These are phyloP conservation scores for Aspergillus intermedius DNA, from an alignment of 2,329 filamentous ascomycete species.

Conservation along the genomic window DNA sequence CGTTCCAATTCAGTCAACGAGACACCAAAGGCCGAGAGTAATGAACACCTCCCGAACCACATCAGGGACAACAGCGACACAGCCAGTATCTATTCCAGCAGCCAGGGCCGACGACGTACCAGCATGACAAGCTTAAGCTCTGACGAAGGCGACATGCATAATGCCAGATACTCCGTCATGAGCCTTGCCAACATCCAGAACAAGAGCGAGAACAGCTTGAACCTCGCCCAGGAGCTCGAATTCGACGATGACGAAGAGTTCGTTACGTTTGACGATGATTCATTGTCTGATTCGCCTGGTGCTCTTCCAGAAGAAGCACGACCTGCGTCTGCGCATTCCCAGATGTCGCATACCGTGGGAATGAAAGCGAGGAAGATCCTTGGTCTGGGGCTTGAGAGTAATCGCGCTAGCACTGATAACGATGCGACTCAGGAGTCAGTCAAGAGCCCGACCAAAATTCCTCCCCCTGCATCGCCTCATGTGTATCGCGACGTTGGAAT, in stretches of 20 bases:
- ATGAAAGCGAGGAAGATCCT: conserved; percentile 42
- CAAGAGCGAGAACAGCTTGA: conserved; percentile 58
- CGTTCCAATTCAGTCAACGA: conserved; percentile 16
- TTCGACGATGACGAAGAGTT: conserved; percentile 70
- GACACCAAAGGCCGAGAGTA: conserved; percentile 52
- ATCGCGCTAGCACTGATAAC: conserved; percentile 17
- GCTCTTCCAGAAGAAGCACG: conserved; percentile 38
- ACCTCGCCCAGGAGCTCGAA: conserved; percentile 83
- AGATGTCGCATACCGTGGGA: conserved; percentile 27
- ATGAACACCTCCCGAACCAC: conserved; percentile 48
- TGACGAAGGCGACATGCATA: conserved; percentile 43
- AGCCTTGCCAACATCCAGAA: conserved; percentile 50
- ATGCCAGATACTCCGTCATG: conserved; percentile 66
- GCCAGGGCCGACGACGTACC: conserved; percentile 53
- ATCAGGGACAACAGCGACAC: conserved; percentile 54
- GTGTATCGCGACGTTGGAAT: conserved; percentile 69
- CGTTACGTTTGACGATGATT: conserved; percentile 61
- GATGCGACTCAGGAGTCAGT: conserved; percentile 20
- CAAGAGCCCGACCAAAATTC: conserved; percentile 20
- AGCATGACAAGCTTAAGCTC: conserved; percentile 49
- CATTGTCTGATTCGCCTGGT: conserved; percentile 51
- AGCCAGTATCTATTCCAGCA: conserved; percentile 67
- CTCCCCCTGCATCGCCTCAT: conserved; percentile 18
- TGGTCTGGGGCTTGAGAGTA: conserved; percentile 33
- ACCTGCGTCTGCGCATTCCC: conserved; percentile 35